Base-by-base conservation (phyloP, 805 yeast genomes). In the Phaffomyces opuntiae region DNA sequence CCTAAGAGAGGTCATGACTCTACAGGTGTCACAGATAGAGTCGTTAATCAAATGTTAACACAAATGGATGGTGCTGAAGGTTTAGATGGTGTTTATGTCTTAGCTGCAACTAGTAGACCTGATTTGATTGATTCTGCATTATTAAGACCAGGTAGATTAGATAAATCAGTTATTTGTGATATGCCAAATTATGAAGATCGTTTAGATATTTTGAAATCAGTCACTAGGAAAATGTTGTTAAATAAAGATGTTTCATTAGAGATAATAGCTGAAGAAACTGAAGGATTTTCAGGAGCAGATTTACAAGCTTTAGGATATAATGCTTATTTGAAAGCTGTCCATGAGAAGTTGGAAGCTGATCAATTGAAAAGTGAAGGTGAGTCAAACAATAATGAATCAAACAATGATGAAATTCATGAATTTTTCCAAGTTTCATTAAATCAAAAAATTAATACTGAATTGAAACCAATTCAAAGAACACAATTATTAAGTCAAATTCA, bases 1-100 rank as follows among this genome's bases (percentile, higher is more conserved):
- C 98, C 98, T 1, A 90, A 90, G 62, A 82, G 98, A 73, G 98
- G 98, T 3, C 97, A 90, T 58, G 99, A 91, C 61, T 87, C 96
- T 1, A 90, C 98, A 0, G 98, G 98, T 46, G 98, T 93, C 5
- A 93, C 98, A 3, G 99, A 93, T 62, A 75, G 99, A 55, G 96
- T 93, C 36, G 99, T 93, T 25, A 93, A 93, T 65, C 99, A 93
- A 61, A 78, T 93, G 79, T 75, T 93, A 56, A 93, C 99, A 0
- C 97, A 93, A 62, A 90, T 93, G 96, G 99, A 93, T 64, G 99
- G 99, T 68, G 98, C 98, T 1, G 98, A 93, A 63, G 97, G 98
- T 0, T 70, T 90, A 27, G 97, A 90, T 56, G 97, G 98, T 4
- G 98, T 93, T 3, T 91, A 93, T 61, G 96, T 93, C 0, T 70